Evolutionary conservation across 2,329 filamentous ascomycete species (phyloP).

Genomic region (Aurifilum marmelostoma): DNA sequence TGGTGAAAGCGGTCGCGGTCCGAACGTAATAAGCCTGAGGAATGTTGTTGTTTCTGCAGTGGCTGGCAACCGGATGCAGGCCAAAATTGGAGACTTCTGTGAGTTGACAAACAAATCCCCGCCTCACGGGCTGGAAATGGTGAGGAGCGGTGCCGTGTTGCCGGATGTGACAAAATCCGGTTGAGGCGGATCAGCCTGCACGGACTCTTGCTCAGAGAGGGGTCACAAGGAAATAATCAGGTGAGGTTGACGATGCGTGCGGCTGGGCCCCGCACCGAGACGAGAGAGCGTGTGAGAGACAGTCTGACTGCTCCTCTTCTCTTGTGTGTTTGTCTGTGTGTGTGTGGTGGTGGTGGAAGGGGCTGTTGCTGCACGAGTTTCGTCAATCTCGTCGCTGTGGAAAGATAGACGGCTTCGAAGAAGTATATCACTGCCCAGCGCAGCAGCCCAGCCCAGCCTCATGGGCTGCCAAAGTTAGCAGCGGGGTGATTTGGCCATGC

Average conservation of each 20-base stretch:
- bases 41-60: not conserved
- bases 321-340: too few relatives aligned
- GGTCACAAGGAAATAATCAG: conserved; percentile 20
- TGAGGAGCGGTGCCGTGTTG: conserved; percentile 19
- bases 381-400: not conserved
- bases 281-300: too few relatives aligned
- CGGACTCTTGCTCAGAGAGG: conserved; percentile 6
- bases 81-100: not conserved
- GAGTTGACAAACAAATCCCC: not conserved
- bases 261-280: not conserved
- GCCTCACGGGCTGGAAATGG: conserved; percentile 17
- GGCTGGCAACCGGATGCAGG: conserved; percentile 12
- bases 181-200: conserved; percentile 3
- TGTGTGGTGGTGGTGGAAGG: not conserved
- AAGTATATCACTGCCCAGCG: not conserved
- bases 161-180: conserved; percentile 17
- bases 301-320: not conserved
- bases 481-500: conserved; percentile 19
- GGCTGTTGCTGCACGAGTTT: conserved; percentile 6
- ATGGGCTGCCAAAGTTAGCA: conserved; percentile 22
- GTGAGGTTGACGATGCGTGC: conserved; percentile 19
- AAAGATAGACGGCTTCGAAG: not conserved
- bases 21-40: conserved; percentile 14
- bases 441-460: conserved; percentile 7
- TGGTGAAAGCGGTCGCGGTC: conserved; percentile 5